These are phyloP conservation scores for Penicillium palitans DNA, from an alignment of 2,329 filamentous ascomycete genomes.

Conservation along the genomic window DNA sequence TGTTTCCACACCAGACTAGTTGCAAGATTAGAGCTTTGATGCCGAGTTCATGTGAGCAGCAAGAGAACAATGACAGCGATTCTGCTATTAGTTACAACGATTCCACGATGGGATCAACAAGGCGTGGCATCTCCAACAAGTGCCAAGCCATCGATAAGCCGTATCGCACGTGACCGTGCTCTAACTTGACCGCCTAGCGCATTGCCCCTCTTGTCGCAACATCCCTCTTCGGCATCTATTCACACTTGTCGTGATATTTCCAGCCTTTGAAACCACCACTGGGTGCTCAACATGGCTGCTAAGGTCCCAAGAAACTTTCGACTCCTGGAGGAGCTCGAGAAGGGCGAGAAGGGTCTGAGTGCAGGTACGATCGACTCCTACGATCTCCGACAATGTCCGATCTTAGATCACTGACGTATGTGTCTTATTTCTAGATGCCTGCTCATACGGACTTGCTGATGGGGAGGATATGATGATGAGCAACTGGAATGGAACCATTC, in stretches of 20 bases:
- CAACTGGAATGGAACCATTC: constrained; percentile 97
- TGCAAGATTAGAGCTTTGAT: neutral
- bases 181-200: constrained; percentile 13
- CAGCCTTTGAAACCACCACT: neutral
- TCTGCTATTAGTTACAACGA: constrained; percentile 7
- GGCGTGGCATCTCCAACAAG: constrained; percentile 26
- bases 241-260: neutral
- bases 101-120: constrained; percentile 21
- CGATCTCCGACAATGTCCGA: constrained; percentile 10
- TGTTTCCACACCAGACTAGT: neutral
- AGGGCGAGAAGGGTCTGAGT: constrained; percentile 95
- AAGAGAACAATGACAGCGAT: constrained; percentile 1
- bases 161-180: constrained; percentile 25
- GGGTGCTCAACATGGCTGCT: constrained; percentile 54
- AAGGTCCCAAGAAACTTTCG: constrained; percentile 95
- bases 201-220: constrained; percentile 23
- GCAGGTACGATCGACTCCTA: constrained; percentile 57
- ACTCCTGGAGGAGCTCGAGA: constrained; percentile 94
- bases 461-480: constrained; percentile 95
- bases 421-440: constrained; percentile 67
- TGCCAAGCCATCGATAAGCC: constrained; percentile 27
- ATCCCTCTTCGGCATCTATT: constrained; percentile 5
- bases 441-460: constrained; percentile 93
- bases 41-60: neutral
- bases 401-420: constrained; percentile 25